These are phyloP conservation scores for Hypoxylon sp. DNA, from an alignment of 2,329 filamentous ascomycete genomes.

Conservation along the genomic window DNA sequence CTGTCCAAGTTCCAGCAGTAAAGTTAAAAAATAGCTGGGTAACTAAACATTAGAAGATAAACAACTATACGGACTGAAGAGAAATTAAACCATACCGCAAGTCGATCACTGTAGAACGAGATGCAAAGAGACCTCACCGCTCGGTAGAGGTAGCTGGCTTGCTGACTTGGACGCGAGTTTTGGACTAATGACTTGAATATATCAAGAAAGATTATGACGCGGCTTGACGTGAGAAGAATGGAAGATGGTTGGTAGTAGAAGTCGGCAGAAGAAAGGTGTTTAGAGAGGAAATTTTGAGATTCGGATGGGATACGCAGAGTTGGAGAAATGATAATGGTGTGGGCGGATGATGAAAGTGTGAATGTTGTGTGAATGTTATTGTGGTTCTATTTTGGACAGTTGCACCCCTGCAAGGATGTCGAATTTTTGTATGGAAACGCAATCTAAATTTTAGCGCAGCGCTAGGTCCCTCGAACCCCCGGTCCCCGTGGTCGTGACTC, in stretches of 20 bases:
- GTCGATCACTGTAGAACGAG: not conserved
- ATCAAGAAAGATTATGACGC: not conserved
- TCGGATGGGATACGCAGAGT: not conserved
- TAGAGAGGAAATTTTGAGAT: not conserved
- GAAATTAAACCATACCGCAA: not conserved
- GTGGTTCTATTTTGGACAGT: slow-evolving; percentile 30
- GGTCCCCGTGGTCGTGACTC: slow-evolving; percentile 8
- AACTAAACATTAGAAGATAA: not conserved
- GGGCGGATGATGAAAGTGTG: not conserved
- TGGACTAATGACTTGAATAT: not conserved
- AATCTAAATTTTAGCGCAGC: slow-evolving; percentile 34
- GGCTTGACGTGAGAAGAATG: not conserved
- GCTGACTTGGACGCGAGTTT: not conserved
- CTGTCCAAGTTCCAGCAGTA: slow-evolving; percentile 2
- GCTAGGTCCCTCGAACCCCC: slow-evolving; percentile 22
- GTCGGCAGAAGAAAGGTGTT: not conserved
- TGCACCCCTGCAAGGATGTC: slow-evolving; percentile 24
- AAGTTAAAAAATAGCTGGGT: slow-evolving; percentile 1
- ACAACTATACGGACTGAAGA: slow-evolving; percentile 17
- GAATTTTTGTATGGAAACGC: slow-evolving; percentile 28
- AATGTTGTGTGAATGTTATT: slow-evolving; percentile 1
- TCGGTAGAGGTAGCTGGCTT: slow-evolving; percentile 1
- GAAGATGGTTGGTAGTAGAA: not conserved
- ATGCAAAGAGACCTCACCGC: slow-evolving; percentile 8
- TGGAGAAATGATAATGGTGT: slow-evolving; percentile 2